Base-by-base conservation (phyloP, 305 asterid species). In the Fraxinus angustifolia region DNA sequence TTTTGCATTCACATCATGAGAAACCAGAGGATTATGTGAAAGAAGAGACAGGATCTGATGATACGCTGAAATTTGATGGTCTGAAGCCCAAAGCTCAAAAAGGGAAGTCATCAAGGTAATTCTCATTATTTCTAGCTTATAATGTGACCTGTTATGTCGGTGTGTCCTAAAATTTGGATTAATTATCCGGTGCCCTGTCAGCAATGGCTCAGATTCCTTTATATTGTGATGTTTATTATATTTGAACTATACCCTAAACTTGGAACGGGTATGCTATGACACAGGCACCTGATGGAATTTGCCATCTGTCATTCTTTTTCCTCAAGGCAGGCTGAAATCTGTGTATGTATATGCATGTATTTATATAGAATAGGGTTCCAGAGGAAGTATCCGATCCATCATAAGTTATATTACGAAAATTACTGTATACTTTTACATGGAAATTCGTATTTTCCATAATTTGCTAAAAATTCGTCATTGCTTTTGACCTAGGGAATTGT, bases 71-170 rank as follows among this genome's bases (percentile, higher is more conserved):
- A n/a, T 42, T 58, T 48, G 82, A 85, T 82, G 76, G 80, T 75
- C 79, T 33, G 78, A 82, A 78, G 56, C 82, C 79, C 73, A 78
- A 79, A 71, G 77, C 80, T 80, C 76, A 60, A 80, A 86, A 38
- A 30, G 84, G 73, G 62, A 73, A 86, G 82, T 82, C 89, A 78
- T 35, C 67, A 74, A 79, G 91, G 91, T 87, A 84, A 80, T 79
- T 50, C 70, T 68, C 78, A 12, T 68, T 78, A 8, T 42, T 70
- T 77, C 50, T 26, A 76, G 30, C 28, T 16, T 33, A 60, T 71
- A 6, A 8, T 2, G 11, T 17, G 65, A 56, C 12, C n/a, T 16
- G 21, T 16, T 50, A 30, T 30, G 40, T 5, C 23, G 21, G 45
- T 2, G 45, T 71, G 75, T 71, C 14, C 12, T 70, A 16, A 31